These are phyloP conservation scores for Sclerotinia spermophila DNA, from an alignment of 2,329 filamentous ascomycete species.

Conservation along the genomic window DNA sequence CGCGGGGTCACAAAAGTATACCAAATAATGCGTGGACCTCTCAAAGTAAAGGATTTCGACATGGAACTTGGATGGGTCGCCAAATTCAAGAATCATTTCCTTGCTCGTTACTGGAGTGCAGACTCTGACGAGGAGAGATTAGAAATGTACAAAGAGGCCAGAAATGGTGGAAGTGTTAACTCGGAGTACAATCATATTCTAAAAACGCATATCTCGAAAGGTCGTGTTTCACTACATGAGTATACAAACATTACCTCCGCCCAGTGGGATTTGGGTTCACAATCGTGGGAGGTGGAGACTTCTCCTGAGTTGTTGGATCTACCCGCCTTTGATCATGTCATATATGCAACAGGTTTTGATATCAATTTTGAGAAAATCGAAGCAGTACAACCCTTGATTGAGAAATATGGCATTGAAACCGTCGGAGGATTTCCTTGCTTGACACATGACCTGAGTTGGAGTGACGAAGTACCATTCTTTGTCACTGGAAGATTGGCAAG, in stretches of 20 bases:
- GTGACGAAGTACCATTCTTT: conserved; percentile 68
- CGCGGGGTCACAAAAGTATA: conserved; percentile 65
- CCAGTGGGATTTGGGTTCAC: conserved; percentile 45
- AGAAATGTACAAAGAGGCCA: conserved; percentile 60
- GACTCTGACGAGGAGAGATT: conserved; percentile 67
- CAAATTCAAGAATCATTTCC: conserved; percentile 75
- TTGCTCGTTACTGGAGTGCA: conserved; percentile 73
- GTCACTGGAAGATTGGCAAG: conserved; percentile 65
- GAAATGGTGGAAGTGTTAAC: conserved; percentile 78
- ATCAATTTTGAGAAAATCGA: conserved; percentile 59
- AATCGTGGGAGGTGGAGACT: conserved; percentile 48
- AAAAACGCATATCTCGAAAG: conserved; percentile 16
- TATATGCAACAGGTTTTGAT: conserved; percentile 63
- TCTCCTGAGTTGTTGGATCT: conserved; percentile 48
- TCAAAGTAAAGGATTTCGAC: conserved; percentile 70
- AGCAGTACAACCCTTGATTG: conserved; percentile 56
- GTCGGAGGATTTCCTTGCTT: conserved; percentile 68
- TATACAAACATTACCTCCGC: conserved; percentile 45
- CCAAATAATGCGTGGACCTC: conserved; percentile 61
- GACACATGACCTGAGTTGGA: conserved; percentile 75
- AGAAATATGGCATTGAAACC: conserved; percentile 57
- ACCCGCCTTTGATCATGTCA: conserved; percentile 42
- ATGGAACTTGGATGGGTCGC: conserved; percentile 75
- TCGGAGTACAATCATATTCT: conserved; percentile 33
- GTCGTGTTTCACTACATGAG: conserved; percentile 23